phyloP scores from a whole-genome alignment of 2,329 filamentous ascomycete species.

The Hypoxylon sp. region DNA sequence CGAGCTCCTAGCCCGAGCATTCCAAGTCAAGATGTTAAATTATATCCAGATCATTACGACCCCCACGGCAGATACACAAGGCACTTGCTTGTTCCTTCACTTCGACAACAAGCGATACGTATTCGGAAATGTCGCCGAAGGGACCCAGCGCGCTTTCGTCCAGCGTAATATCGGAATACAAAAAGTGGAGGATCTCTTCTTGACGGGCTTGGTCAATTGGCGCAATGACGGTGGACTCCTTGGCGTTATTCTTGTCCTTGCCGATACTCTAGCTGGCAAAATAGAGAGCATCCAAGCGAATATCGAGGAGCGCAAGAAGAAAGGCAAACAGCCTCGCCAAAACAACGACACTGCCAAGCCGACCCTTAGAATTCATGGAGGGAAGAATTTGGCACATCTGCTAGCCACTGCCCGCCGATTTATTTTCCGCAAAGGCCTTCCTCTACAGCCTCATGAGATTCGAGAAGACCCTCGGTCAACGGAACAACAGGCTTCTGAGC shows the following conservation, averaged over 20 bases:
- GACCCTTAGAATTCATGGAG: constrained; percentile 79
- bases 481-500: constrained; percentile 64
- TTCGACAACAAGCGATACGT: constrained; percentile 88
- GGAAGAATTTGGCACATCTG: constrained; percentile 82
- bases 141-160: constrained; percentile 82
- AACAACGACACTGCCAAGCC: constrained; percentile 42
- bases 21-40: constrained; percentile 73
- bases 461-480: constrained; percentile 59
- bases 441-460: constrained; percentile 79
- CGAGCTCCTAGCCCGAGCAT: constrained; percentile 6
- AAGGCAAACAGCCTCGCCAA: constrained; percentile 52
- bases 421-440: constrained; percentile 86
- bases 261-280: constrained; percentile 72
- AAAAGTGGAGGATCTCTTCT: constrained; percentile 82
- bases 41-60: constrained; percentile 82
- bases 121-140: constrained; percentile 86
- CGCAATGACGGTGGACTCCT: constrained; percentile 83
- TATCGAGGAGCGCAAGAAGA: constrained; percentile 58
- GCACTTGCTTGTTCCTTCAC: constrained; percentile 82
- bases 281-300: constrained; percentile 59
- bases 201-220: constrained; percentile 85
- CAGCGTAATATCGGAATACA: constrained; percentile 76
- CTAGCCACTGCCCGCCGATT: constrained; percentile 88
- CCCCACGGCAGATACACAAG: constrained; percentile 89
- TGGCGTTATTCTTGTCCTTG: constrained; percentile 87